Conservation (phyloP, 1,139 yeast genomes). For the Hanseniaspora uvarum region DNA sequence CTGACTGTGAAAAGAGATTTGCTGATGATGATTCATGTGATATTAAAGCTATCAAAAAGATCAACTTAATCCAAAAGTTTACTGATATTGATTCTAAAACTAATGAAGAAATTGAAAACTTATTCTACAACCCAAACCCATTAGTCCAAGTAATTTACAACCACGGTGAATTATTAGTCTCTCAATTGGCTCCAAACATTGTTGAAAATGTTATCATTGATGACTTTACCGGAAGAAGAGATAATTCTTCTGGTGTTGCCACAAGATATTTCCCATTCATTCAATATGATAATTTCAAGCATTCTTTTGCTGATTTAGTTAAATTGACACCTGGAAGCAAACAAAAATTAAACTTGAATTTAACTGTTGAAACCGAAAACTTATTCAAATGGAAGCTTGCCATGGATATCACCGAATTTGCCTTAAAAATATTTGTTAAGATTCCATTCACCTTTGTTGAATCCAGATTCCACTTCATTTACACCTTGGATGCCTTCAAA, state of each 20-base stretch:
- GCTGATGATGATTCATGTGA: conserved; percentile 14
- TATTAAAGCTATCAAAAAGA: conserved; percentile 11
- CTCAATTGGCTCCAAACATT: conserved; percentile 5
- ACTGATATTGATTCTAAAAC: conserved; percentile 13
- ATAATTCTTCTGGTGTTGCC: conserved; percentile 26
- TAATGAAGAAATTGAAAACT: conserved; percentile 8
- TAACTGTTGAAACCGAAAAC: conserved; percentile 7
- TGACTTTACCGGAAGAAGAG: conserved; percentile 23
- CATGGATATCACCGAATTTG: conserved; percentile 1
- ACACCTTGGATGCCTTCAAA: conserved; percentile 15
- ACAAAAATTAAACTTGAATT: conserved; percentile 25
- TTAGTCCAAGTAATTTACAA: conserved; percentile 15
- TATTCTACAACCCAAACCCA: conserved; percentile 15
- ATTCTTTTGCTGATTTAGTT: conserved; percentile 31
- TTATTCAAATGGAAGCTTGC: conserved; percentile 12
- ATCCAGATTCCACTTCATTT: conserved; percentile 13
- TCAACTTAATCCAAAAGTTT: conserved; percentile 16
- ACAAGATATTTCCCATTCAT: conserved; percentile 32
- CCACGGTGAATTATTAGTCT: conserved; percentile 6
- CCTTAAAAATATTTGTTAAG: conserved; percentile 10
- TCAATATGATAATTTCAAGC: conserved; percentile 35
- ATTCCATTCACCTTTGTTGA: conserved; percentile 17
- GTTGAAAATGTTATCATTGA: conserved; percentile 12
- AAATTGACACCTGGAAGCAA: conserved; percentile 29
- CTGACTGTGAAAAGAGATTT: conserved; percentile 1